Evolutionary conservation across 2,329 filamentous ascomycete species (phyloP).

Genomic region (Tolypocladium paradoxum): DNA sequence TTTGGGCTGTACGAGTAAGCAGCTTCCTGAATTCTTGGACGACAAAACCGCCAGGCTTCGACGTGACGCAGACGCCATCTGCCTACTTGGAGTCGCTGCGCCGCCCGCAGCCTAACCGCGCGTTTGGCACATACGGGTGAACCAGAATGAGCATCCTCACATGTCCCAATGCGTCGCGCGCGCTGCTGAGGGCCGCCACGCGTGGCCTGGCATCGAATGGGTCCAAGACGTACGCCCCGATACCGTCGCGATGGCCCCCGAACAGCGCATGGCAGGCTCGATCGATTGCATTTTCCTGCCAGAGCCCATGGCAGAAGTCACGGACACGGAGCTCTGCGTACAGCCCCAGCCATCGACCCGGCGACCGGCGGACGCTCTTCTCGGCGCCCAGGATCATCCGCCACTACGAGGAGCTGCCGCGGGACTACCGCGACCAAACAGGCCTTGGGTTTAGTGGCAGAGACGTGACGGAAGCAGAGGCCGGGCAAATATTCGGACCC

Average conservation of each 20-base stretch:
- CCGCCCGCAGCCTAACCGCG: not conserved
- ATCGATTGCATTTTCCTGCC: not conserved
- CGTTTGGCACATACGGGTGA: not conserved
- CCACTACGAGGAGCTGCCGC: conserved; percentile 48
- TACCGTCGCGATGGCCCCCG: conserved; percentile 7
- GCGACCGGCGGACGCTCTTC: conserved; percentile 22
- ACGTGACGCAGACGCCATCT: not conserved
- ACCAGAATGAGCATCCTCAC: conserved; percentile 1
- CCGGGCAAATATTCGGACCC: conserved; percentile 37
- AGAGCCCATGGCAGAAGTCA: conserved; percentile 1
- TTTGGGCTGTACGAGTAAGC: no score
- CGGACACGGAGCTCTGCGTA: not conserved
- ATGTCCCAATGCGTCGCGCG: conserved; percentile 15
- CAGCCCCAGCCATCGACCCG: conserved; percentile 4
- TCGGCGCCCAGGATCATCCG: conserved; percentile 28
- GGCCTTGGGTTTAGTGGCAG: conserved; percentile 42
- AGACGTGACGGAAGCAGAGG: conserved; percentile 38
- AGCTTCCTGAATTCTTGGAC: not conserved
- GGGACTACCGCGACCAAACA: conserved; percentile 40
- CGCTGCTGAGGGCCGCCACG: conserved; percentile 17
- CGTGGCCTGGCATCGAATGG: conserved; percentile 8
- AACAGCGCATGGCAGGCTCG: not conserved
- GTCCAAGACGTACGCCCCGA: not conserved
- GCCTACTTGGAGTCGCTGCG: not conserved
- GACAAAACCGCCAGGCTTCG: not conserved